phyloP scores from a whole-genome alignment of 225 moss, liverwort and hornwort species.

The Marchantia polymorpha region DNA sequence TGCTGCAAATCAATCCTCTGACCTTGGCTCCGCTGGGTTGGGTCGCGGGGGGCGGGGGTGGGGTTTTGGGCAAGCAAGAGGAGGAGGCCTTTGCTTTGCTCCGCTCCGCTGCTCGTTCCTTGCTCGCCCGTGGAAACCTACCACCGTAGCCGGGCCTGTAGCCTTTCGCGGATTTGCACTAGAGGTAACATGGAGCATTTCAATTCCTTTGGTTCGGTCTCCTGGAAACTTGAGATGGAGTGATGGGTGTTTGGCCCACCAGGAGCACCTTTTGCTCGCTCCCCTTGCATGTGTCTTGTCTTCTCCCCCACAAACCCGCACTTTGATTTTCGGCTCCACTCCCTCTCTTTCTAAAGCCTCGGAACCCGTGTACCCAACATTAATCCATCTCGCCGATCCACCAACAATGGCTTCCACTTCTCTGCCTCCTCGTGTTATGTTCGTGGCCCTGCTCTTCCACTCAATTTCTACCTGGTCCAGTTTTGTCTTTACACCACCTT shows the following conservation, averaged over 20 bases:
- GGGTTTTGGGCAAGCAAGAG: too few species aligned
- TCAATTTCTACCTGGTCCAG: neutral
- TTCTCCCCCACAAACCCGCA: neutral
- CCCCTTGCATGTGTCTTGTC: neutral
- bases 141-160: neutral
- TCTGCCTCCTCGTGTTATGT: neutral
- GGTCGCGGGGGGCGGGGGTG: too few species aligned
- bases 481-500: too few species aligned
- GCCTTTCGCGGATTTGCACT: neutral
- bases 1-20: neutral
- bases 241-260: slow-evolving; percentile 3
- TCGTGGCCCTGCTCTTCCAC: neutral
- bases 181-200: neutral
- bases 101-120: neutral
- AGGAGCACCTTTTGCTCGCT: neutral
- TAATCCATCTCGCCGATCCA: neutral
- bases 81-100: neutral
- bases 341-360: neutral
- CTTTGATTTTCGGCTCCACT: neutral
- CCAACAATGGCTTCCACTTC: neutral
- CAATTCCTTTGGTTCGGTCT: neutral
- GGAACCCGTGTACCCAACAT: neutral
- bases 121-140: too few species aligned
- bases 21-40: too few species aligned
- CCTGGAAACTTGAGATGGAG: neutral